Base-by-base conservation (phyloP, 164 flowering plant genomes). In the Annona cherimola region DNA sequence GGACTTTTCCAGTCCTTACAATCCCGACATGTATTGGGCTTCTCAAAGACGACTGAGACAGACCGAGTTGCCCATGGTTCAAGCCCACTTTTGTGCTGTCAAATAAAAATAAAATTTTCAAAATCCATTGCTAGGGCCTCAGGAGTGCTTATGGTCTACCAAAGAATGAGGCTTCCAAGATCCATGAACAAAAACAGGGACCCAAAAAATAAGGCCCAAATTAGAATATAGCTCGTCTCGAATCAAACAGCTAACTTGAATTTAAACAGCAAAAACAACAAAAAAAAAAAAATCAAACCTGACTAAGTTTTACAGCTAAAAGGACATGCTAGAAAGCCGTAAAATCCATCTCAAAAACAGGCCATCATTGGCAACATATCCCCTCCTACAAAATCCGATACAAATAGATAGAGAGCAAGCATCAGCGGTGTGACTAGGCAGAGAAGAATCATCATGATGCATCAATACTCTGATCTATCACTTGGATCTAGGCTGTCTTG, bases 401-500 rank as follows among this genome's bases (percentile, higher is more conserved):
- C 40, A 50, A 1, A 40, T 20, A 40, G 26, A 61, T 40, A 35
- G 26, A 61, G 40, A 16, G n/a, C 61, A 61, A 19, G 64, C 39
- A 61, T 19, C 19, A 61, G 20, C 62, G 1, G 35, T 19, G 59
- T 7, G 63, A 61, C 26, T 44, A 4, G 42, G 67, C 3, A 64
- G 5, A 64, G 45, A 64, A 64, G 44, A 40, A 35, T 18, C 11
- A 19, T 4, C 35, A 66, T 42, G 1, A 14, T 4, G 39, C 42
- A 66, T 43, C 35, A 20, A 66, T 18, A 18, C 69, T 43, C 69
- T 26, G 35, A 35, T 6, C 26, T 44, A 46, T 3, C 60, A 5
- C 14, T 63, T 61, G 44, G 18, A 67, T 70, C 78, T 82, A 88
- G 39, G 3, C 63, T 26, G 84, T 76, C 80, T 90, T 90, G 11